A percentile compares a stretch with the other conserved stretches of the same genome.
phyloP scores from a whole-genome alignment of 495 filamentous ascomycete species.

The Neurospora discreta region DNA sequence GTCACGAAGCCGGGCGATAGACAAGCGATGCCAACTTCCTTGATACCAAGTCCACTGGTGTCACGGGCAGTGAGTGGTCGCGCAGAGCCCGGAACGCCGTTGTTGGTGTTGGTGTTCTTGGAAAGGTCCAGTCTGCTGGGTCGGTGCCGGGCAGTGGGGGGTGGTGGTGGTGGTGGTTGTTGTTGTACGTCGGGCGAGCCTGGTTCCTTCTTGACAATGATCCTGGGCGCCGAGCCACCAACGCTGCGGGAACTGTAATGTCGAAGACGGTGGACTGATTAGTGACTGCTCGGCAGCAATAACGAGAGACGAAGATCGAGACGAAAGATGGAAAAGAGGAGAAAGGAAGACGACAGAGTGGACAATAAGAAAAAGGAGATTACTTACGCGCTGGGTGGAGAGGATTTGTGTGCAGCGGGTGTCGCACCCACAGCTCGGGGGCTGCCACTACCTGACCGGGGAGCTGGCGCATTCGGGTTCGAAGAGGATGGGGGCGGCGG shows the following conservation, averaged over 20 bases:
- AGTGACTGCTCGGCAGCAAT: slow-evolving; percentile 4
- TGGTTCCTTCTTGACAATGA: slow-evolving; percentile 94
- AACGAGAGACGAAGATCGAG: slow-evolving; percentile 6
- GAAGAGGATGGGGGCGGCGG: slow-evolving; percentile 24
- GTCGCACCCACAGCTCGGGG: slow-evolving; percentile 32
- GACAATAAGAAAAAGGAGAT: slow-evolving; percentile 13
- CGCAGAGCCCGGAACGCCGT: slow-evolving; percentile 48
- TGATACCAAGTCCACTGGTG: slow-evolving; percentile 56
- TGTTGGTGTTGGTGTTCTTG: slow-evolving; percentile 50
- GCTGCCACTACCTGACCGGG: slow-evolving; percentile 39
- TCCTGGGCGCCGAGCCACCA: slow-evolving; percentile 50
- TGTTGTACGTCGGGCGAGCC: slow-evolving; percentile 59
- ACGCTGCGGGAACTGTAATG: slow-evolving; percentile 38
- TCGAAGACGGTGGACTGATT: slow-evolving; percentile 3
- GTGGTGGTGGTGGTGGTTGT: background rate
- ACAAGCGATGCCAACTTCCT: slow-evolving; percentile 88
- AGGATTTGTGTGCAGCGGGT: slow-evolving; percentile 31
- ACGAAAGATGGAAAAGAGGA: slow-evolving; percentile 6
- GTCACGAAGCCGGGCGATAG: slow-evolving; percentile 92
- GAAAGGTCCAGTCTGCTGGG: slow-evolving; percentile 85
- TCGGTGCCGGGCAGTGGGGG: slow-evolving; percentile 57
- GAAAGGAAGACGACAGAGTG: background rate
- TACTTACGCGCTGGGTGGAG: slow-evolving; percentile 42
- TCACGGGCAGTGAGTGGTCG: slow-evolving; percentile 74
- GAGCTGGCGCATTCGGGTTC: slow-evolving; percentile 29